Evolutionary conservation across 257 asterid genomes (phyloP), one percentile per base, ranked within the genome.

Genomic region (Ajuga chamaepitys): DNA sequence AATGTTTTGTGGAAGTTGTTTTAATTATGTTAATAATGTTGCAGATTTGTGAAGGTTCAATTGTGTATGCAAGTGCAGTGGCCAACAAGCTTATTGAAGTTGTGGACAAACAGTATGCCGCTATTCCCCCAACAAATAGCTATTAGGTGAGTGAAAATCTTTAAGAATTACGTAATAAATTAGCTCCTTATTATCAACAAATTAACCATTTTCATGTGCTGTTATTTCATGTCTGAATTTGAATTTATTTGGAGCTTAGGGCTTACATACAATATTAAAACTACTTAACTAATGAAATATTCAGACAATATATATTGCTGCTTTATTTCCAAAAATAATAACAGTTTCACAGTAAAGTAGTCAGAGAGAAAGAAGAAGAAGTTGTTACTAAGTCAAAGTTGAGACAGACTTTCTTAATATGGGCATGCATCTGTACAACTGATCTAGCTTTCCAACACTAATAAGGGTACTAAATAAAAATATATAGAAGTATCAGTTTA

Each of bases 21-120:
- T 52, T 38, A 8, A 38, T 38, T 0, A 11, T 35, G 11, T 38
- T 1, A 5, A 32, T 13, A 10, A 13, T 28, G 3, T 12, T 55
- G 83, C 87, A 92, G 98, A 92, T 92, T 68, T 80, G 81, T 73
- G 97, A 92, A 81, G 97, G 95, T 4, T 87, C 95, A 2, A 85
- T 84, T 7, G 96, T 92, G 55, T 84, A 89, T 71, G 95, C 96
- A 2, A 87, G 95, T 73, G 93, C 96, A 24, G 71, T 92, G 63
- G 97, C 98, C 9, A 87, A 87, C 82, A 89, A 84, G 83, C 86
- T 92, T 7, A 87, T 89, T 72, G 96, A 89, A 58, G 94, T 79
- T 57, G 90, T 85, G 72, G 96, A 87, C 67, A 85, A 85, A 70
- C 89, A 82, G 48, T 85, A 85, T 69, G 82, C 95, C 28, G 81